Conservation (phyloP, 1,284 basidiomycete genomes). For the Cryptococcus sp. region DNA sequence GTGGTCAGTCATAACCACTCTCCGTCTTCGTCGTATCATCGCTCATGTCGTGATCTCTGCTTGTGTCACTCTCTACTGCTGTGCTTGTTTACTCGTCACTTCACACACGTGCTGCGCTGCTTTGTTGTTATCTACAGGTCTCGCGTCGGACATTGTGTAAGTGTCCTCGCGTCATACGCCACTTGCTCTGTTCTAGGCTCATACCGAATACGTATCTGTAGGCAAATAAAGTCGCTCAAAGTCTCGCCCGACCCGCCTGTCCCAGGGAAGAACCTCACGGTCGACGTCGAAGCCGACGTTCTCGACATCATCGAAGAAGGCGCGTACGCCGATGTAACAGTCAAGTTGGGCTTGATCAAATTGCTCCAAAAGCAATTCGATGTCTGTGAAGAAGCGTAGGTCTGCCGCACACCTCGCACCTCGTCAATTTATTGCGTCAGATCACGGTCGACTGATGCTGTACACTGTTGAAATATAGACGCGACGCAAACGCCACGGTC, state of each 20-base stretch:
- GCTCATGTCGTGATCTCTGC: not conserved
- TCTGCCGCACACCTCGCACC: conserved; percentile 26
- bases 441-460: too few relatives aligned
- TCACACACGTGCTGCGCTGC: not conserved
- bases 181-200: not conserved
- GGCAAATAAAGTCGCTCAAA: conserved; percentile 63
- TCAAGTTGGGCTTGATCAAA: conserved; percentile 87
- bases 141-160: conserved; percentile 50
- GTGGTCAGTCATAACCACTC: conserved; percentile 36
- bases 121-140: conserved; percentile 26
- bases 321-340: conserved; percentile 80
- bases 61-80: not conserved
- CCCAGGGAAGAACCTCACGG: conserved; percentile 78
- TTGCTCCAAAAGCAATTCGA: conserved; percentile 78
- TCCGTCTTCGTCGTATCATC: not conserved
- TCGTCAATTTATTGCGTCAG: not conserved
- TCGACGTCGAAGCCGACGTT: conserved; percentile 69
- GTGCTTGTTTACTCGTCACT: not conserved
- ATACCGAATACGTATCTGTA: conserved; percentile 12
- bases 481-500: conserved; percentile 42
- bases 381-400: conserved; percentile 89
- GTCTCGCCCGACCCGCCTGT: conserved; percentile 78
- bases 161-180: conserved; percentile 11
- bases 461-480: conserved; percentile 10
- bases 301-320: conserved; percentile 73